These are phyloP conservation scores for Scutellaria baicalensis DNA, from an alignment of 257 asterid species.

Conservation along the genomic window DNA sequence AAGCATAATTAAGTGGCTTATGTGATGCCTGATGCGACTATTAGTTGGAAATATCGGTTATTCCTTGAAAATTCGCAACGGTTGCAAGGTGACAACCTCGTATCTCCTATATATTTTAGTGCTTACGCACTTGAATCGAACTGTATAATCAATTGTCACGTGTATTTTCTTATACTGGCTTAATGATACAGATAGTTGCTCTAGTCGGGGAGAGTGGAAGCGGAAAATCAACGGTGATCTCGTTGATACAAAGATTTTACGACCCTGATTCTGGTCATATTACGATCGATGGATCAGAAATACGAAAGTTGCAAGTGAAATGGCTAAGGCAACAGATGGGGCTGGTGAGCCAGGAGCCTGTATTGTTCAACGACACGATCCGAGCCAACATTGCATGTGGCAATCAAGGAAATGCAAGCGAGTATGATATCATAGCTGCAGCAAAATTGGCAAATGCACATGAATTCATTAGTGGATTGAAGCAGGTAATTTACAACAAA, in stretches of 20 bases:
- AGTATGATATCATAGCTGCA: conserved; percentile 53
- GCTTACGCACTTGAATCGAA: too few relatives aligned
- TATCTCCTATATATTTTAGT: too few relatives aligned
- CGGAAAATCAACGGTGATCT: conserved; percentile 66
- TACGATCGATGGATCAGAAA: conserved; percentile 56
- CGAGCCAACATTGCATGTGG: conserved; percentile 66
- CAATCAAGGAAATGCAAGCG: conserved; percentile 50
- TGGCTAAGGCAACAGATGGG: conserved; percentile 85
- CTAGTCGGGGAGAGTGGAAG: conserved; percentile 79
- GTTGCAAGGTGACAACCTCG: too few relatives aligned
- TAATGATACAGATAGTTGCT: conserved; percentile 48
- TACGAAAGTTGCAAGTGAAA: conserved; percentile 43
- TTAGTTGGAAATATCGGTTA: too few relatives aligned
- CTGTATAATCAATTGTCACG: background rate
- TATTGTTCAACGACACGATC: conserved; percentile 58
- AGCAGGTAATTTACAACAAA: conserved; percentile 8
- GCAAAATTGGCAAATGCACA: conserved; percentile 69
- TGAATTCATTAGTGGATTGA: conserved; percentile 54
- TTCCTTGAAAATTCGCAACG: too few relatives aligned
- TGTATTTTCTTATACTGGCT: background rate
- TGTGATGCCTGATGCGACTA: too few relatives aligned
- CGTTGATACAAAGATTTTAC: conserved; percentile 57
- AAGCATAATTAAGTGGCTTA: too few relatives aligned
- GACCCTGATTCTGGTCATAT: conserved; percentile 55
- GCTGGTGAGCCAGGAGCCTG: conserved; percentile 76